Conservation (phyloP, 1,284 basidiomycete species). For the Trametes pubescens region DNA sequence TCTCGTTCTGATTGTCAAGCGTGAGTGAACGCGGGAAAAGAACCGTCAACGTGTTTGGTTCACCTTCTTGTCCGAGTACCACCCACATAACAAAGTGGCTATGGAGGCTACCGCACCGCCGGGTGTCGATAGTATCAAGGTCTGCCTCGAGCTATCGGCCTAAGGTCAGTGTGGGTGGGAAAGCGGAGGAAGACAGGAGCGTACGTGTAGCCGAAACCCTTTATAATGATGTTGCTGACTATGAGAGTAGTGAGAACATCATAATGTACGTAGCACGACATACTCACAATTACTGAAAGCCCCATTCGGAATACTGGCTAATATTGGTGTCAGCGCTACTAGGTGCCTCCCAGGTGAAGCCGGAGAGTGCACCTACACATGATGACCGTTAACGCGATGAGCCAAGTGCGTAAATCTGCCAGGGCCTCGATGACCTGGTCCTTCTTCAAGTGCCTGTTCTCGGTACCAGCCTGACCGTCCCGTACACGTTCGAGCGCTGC, state of each 20-base stretch:
- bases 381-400: slow-evolving; percentile 65
- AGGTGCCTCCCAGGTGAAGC: no score
- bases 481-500: slow-evolving; percentile 74
- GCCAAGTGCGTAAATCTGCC: slow-evolving; percentile 67
- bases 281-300: slow-evolving; percentile 66
- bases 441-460: slow-evolving; percentile 68
- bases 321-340: slow-evolving; percentile 27
- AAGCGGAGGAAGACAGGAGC: slow-evolving; percentile 21
- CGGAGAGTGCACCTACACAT: slow-evolving; percentile 52
- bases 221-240: slow-evolving; percentile 72
- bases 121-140: slow-evolving; percentile 69
- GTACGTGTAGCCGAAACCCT: slow-evolving; percentile 72
- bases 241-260: not conserved
- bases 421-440: slow-evolving; percentile 67
- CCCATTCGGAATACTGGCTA: slow-evolving; percentile 73
- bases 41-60: not conserved
- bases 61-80: slow-evolving; percentile 71
- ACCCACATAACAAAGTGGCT: slow-evolving; percentile 63
- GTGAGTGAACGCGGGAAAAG: not conserved
- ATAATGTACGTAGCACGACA: not conserved
- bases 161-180: not conserved
- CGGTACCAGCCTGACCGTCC: slow-evolving; percentile 69
- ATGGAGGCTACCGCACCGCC: slow-evolving; percentile 57
- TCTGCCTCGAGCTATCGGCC: slow-evolving; percentile 58
- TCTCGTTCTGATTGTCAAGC: slow-evolving; percentile 42